Evolutionary conservation across 2,329 filamentous ascomycete genomes (phyloP).

Genomic region (Colletotrichum musae): DNA sequence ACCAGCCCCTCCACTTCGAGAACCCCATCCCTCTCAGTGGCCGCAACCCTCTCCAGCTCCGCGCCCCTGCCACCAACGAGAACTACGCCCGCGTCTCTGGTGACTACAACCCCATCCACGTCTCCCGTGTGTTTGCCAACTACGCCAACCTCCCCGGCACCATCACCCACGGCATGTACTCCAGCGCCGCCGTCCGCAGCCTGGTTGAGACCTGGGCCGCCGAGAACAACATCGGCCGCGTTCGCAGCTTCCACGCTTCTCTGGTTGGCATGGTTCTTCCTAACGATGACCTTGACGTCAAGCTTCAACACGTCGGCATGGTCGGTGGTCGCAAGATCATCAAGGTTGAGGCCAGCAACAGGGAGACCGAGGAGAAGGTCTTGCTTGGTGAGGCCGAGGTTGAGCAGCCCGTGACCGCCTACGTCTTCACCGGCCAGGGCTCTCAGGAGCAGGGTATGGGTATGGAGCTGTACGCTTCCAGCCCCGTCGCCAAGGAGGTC

Average conservation of each 20-base stretch:
- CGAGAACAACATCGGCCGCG: slow-evolving; percentile 97
- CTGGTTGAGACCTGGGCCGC: slow-evolving; percentile 99
- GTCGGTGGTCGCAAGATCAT: slow-evolving; percentile 98
- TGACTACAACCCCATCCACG: slow-evolving; percentile 99
- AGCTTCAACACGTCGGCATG: slow-evolving; percentile 97
- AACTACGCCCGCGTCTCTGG: slow-evolving; percentile 98
- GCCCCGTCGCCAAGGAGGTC: slow-evolving; percentile 93
- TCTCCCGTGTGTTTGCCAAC: slow-evolving; percentile 94
- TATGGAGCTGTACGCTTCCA: slow-evolving; percentile 97
- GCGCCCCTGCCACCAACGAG: slow-evolving; percentile 96
- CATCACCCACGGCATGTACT: slow-evolving; percentile 99
- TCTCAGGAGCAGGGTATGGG: slow-evolving; percentile 99
- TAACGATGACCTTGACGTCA: slow-evolving; percentile 95
- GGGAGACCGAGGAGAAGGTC: slow-evolving; percentile 96
- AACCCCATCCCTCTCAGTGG: slow-evolving; percentile 96
- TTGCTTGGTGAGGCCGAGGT: slow-evolving; percentile 96
- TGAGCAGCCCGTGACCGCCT: slow-evolving; percentile 95
- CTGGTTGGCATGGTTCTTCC: slow-evolving; percentile 99
- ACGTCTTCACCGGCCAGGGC: slow-evolving; percentile 98
- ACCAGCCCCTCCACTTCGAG: slow-evolving; percentile 97
- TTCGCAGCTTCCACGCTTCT: slow-evolving; percentile 96
- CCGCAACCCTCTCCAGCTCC: slow-evolving; percentile 88
- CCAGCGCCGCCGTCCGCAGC: slow-evolving; percentile 94
- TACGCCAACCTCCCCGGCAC: slow-evolving; percentile 97
- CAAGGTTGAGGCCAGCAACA: slow-evolving; percentile 97